Evolutionary conservation across 257 asterid genomes (phyloP).

Genomic region (Echium plantagineum): DNA sequence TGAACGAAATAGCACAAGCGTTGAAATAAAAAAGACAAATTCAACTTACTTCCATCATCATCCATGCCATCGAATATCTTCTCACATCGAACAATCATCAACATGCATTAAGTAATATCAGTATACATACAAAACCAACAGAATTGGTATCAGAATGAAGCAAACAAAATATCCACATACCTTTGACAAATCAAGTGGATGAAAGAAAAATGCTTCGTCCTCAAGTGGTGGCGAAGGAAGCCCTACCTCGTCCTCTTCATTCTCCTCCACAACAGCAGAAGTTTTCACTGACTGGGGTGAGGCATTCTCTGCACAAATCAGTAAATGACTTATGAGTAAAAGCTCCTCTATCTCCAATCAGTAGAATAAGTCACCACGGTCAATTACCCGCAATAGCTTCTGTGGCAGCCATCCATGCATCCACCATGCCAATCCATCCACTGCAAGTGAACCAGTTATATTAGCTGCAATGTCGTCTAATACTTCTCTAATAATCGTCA

Average conservation of each 20-base stretch:
- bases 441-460: conserved; percentile 28
- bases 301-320: conserved; percentile 33
- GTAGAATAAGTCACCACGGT: background rate
- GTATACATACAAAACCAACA: conserved; percentile 3
- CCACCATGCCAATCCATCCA: conserved; percentile 70
- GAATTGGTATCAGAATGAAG: background rate
- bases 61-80: conserved; percentile 97
- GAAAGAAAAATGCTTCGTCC: conserved; percentile 62
- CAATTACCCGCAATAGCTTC: conserved; percentile 43
- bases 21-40: conserved; percentile 19
- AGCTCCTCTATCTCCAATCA: conserved; percentile 3
- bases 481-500: background rate
- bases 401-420: conserved; percentile 53
- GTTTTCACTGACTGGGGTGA: conserved; percentile 54
- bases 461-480: background rate
- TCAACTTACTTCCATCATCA: conserved; percentile 93
- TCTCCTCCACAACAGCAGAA: conserved; percentile 18
- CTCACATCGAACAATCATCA: conserved; percentile 16
- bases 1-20: conserved; percentile 33
- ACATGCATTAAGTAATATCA: conserved; percentile 17
- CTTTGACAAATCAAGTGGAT: conserved; percentile 69
- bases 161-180: conserved; percentile 19
- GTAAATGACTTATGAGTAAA: conserved; percentile 4
- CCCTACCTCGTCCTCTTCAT: conserved; percentile 60
- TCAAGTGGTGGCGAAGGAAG: conserved; percentile 96